Evolutionary conservation across 2,329 filamentous ascomycete species (phyloP), one percentile per base, ranked within the genome.

Genomic region (Fusarium odoratissimum): DNA sequence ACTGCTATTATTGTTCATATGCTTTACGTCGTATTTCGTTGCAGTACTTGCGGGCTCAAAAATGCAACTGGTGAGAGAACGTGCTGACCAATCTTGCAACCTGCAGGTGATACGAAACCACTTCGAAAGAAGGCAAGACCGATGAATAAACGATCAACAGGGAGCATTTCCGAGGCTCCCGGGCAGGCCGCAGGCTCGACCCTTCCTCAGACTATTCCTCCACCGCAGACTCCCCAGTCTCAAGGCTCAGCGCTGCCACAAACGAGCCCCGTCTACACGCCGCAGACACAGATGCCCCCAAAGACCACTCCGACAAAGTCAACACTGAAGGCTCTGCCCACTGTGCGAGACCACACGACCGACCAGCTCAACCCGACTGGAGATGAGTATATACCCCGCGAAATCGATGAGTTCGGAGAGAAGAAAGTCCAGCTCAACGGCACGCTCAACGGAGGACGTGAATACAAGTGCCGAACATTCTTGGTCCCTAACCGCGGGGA

Each of bases 291-390:
- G 81, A 82, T 90, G 80, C 93, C 94, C 21, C 91, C 93, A 28
- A 96, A 95, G 82, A 89, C 92, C 6, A 94, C 94, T 7, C 93
- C 93, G 9, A 91, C 91, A 38, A 97, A 97, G 83, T 87, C 91
- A 14, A 93, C 95, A 13, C 87, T 98, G 76, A 99, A 99, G 84
- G 96, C 96, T 2, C 87, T 99, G 46, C 96, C 96, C 6, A 98
- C 96, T 8, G 96, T 98, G 19, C 89, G 96, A 82, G 96, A 99
- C 79, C 96, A 99, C 81, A 99, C 96, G 6, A 98, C 95, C 21
- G 95, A 98, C 80, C 95, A 98, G 82, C 89, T 99, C 35, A 94
- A 93, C 58, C 87, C 92, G 33, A 93, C 94, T 77, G 93, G 93
- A 70, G 96, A 98, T 81, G 96, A 99, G 83, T 99, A 98, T 82